Evolutionary conservation across 495 filamentous ascomycete genomes (phyloP).

Genomic region (Neurospora intermedia): DNA sequence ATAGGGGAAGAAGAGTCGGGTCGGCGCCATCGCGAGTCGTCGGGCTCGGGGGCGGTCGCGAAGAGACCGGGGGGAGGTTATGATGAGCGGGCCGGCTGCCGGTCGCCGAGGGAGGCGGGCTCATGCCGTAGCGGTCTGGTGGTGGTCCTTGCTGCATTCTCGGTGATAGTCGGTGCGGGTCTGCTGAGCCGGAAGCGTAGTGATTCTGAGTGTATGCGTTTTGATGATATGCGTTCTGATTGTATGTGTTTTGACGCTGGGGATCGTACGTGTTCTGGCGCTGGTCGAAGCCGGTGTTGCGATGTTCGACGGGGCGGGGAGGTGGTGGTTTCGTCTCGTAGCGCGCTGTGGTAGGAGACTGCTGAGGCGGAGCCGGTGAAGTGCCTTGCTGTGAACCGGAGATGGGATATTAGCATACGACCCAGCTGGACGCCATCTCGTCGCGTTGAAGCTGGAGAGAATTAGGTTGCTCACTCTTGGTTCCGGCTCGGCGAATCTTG

Average conservation of each 20-base stretch:
- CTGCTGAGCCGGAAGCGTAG: neutral
- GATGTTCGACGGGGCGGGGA: slow-evolving; percentile 22
- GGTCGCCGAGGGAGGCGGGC: slow-evolving; percentile 21
- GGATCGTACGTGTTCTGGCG: neutral
- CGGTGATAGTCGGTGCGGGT: slow-evolving; percentile 13
- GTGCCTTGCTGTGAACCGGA: slow-evolving; percentile 21
- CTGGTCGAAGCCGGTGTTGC: slow-evolving; percentile 6
- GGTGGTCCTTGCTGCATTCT: slow-evolving; percentile 6
- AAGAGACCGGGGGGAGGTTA: slow-evolving; percentile 42
- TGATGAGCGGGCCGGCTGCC: slow-evolving; percentile 35
- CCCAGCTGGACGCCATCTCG: slow-evolving; percentile 8
- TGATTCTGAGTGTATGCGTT: neutral
- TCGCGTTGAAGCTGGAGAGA: neutral
- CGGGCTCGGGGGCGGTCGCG: slow-evolving; percentile 55
- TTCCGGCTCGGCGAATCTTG: slow-evolving; percentile 89
- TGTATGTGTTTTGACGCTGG: neutral
- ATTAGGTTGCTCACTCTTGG: slow-evolving; percentile 44
- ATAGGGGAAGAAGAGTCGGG: slow-evolving; percentile 69
- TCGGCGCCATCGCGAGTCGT: slow-evolving; percentile 54
- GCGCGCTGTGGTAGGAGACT: slow-evolving; percentile 15
- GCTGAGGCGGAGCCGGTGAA: slow-evolving; percentile 4
- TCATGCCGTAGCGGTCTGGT: slow-evolving; percentile 17
- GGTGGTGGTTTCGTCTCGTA: slow-evolving; percentile 32
- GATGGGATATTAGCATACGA: neutral
- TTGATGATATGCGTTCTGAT: neutral